A percentile compares a stretch with the other conserved stretches of the same genome.
Evolutionary conservation across 2,329 filamentous ascomycete genomes (phyloP).

Genomic region (Aspergillus alliaceus): DNA sequence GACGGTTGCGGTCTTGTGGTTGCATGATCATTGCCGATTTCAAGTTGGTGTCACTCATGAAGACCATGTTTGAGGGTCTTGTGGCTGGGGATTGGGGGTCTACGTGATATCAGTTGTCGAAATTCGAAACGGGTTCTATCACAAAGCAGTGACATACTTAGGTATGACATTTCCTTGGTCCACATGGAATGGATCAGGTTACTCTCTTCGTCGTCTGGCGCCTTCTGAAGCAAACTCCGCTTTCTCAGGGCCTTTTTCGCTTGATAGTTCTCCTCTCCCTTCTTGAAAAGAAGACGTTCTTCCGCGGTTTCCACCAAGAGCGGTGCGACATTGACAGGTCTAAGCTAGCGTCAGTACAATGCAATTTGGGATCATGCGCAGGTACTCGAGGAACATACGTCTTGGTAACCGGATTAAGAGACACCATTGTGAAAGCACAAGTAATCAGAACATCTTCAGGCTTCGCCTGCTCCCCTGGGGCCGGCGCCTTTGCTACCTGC

Average conservation of each 20-base stretch:
- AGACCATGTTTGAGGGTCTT: slow-evolving; percentile 58
- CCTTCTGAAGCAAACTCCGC: slow-evolving; percentile 62
- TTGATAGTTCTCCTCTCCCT: slow-evolving; percentile 66
- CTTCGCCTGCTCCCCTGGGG: slow-evolving; percentile 55
- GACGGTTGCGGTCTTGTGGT: slow-evolving; percentile 67
- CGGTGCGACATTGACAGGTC: slow-evolving; percentile 62
- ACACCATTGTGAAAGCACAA: slow-evolving; percentile 78
- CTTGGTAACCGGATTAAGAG: slow-evolving; percentile 67
- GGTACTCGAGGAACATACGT: slow-evolving; percentile 42
- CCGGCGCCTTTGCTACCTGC: slow-evolving; percentile 68
- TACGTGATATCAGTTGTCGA: slow-evolving; percentile 17
- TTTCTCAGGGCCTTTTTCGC: slow-evolving; percentile 65
- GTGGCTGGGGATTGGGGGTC: slow-evolving; percentile 56
- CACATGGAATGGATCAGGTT: slow-evolving; percentile 73
- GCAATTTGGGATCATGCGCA: too few species aligned
- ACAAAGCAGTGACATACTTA: slow-evolving; percentile 42
- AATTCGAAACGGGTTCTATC: too few species aligned
- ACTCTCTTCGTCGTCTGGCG: slow-evolving; percentile 70
- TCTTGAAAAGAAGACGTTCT: slow-evolving; percentile 62
- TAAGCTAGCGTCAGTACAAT: slow-evolving; percentile 23
- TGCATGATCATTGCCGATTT: slow-evolving; percentile 73
- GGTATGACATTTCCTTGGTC: slow-evolving; percentile 66
- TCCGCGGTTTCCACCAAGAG: slow-evolving; percentile 63
- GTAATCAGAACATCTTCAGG: slow-evolving; percentile 66
- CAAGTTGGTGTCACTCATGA: slow-evolving; percentile 64